Evolutionary conservation across 1,284 basidiomycete genomes (phyloP).

Genomic region (Pholiota adiposa): DNA sequence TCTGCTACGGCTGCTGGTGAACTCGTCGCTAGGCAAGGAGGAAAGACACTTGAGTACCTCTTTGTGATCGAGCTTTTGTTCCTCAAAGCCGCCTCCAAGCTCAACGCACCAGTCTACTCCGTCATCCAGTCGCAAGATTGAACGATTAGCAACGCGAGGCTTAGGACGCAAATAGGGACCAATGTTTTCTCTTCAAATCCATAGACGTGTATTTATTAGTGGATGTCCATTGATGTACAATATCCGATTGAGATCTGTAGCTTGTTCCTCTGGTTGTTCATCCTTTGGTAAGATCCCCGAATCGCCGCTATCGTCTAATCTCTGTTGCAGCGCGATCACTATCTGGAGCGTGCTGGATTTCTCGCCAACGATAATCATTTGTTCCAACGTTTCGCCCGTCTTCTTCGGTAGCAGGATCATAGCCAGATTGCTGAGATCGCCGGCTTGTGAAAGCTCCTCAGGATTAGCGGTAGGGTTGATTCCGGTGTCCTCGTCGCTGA

Average conservation of each 20-base stretch:
- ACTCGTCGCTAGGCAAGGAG: constrained; percentile 84
- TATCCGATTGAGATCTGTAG: constrained; percentile 48
- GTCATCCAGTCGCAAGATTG: constrained; percentile 81
- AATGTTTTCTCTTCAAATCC: constrained; percentile 47
- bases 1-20: constrained; percentile 95
- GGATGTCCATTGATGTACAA: constrained; percentile 80
- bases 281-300: constrained; percentile 35
- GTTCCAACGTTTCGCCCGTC: constrained; percentile 53
- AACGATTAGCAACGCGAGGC: constrained; percentile 5
- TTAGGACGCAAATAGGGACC: constrained; percentile 11
- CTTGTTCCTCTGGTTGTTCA: constrained; percentile 27
- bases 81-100: constrained; percentile 79
- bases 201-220: constrained; percentile 72
- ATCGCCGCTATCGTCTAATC: constrained; percentile 37
- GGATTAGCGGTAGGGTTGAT: constrained; percentile 72
- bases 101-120: constrained; percentile 89
- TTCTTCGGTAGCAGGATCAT: constrained; percentile 61
- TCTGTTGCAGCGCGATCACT: constrained; percentile 43
- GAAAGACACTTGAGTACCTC: constrained; percentile 88
- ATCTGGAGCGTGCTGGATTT: constrained; percentile 42
- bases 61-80: constrained; percentile 92
- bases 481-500: constrained; percentile 60
- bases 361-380: constrained; percentile 59
- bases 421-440: constrained; percentile 59
- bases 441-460: constrained; percentile 60